Evolutionary conservation across 441 rosid species (phyloP).

Genomic region (Iberis amara): DNA sequence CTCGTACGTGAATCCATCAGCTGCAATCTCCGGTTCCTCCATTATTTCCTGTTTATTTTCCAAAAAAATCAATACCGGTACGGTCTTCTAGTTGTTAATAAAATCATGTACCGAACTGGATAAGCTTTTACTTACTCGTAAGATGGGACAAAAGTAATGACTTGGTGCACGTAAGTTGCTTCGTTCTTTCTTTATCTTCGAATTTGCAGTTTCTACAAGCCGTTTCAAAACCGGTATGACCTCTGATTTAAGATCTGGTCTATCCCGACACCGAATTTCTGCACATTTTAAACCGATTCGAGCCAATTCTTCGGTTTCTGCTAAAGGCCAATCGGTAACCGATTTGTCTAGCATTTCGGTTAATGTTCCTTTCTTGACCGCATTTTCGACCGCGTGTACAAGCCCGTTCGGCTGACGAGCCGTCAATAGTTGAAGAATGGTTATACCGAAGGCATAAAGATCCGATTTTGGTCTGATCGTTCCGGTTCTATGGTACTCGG

Average conservation of each 20-base stretch:
- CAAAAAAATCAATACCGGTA: slow-evolving; percentile 12
- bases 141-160: slow-evolving; percentile 81
- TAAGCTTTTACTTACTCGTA: slow-evolving; percentile 36
- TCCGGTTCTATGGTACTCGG: slow-evolving; percentile 85
- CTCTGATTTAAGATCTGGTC: slow-evolving; percentile 74
- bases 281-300: slow-evolving; percentile 60
- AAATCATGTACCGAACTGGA: not conserved
- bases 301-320: slow-evolving; percentile 70
- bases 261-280: slow-evolving; percentile 70
- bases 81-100: not conserved
- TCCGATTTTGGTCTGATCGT: slow-evolving; percentile 83
- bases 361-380: slow-evolving; percentile 46
- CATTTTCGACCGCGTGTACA: slow-evolving; percentile 46
- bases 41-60: slow-evolving; percentile 55
- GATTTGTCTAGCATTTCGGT: slow-evolving; percentile 52
- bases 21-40: slow-evolving; percentile 79
- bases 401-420: slow-evolving; percentile 56
- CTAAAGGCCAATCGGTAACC: slow-evolving; percentile 70
- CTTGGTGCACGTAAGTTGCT: slow-evolving; percentile 48
- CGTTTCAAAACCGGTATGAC: slow-evolving; percentile 69
- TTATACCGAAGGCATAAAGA: slow-evolving; percentile 67
- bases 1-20: slow-evolving; percentile 86
- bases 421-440: slow-evolving; percentile 59
- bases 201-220: slow-evolving; percentile 49
- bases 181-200: slow-evolving; percentile 41